Conservation (phyloP, 1,284 basidiomycete species). For the Vanrija pseudolonga region DNA sequence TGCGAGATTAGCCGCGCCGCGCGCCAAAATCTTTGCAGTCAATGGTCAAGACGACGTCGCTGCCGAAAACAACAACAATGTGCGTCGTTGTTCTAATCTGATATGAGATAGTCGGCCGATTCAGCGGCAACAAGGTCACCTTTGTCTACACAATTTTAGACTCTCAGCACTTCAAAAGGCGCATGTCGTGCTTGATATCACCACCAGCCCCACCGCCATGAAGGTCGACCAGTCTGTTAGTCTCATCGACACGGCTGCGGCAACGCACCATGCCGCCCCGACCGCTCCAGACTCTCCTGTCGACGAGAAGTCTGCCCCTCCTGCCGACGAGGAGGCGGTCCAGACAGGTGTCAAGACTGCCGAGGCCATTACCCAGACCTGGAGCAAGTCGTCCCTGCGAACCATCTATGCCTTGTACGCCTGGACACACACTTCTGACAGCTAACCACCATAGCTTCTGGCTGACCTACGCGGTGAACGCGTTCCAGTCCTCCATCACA, state of each 20-base stretch:
- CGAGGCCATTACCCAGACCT: constrained; percentile 34
- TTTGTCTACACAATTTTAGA: too few species aligned
- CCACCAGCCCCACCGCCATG: neutral
- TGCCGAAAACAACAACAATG: too few species aligned
- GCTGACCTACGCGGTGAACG: constrained; percentile 37
- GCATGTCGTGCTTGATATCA: too few species aligned
- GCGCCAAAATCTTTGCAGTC: too few species aligned
- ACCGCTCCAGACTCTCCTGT: neutral
- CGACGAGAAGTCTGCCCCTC: neutral
- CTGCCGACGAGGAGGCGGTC: constrained; percentile 1
- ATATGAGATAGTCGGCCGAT: too few species aligned
- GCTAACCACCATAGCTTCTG: constrained; percentile 27
- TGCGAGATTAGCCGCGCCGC: too few species aligned
- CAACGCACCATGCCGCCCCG: neutral
- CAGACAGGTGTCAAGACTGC: constrained; percentile 34
- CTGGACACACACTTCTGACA: neutral
- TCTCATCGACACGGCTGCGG: constrained; percentile 1
- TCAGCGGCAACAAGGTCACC: too few species aligned
- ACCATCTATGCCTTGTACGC: constrained; percentile 33
- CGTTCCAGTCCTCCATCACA: constrained; percentile 40
- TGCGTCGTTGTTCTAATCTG: too few species aligned
- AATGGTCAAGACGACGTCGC: too few species aligned
- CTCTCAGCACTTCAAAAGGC: too few species aligned
- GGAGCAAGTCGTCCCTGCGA: constrained; percentile 27
- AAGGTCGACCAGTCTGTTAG: constrained; percentile 5